phyloP scores from a whole-genome alignment of 2,329 filamentous ascomycete species.

The Penicillium sp. region DNA sequence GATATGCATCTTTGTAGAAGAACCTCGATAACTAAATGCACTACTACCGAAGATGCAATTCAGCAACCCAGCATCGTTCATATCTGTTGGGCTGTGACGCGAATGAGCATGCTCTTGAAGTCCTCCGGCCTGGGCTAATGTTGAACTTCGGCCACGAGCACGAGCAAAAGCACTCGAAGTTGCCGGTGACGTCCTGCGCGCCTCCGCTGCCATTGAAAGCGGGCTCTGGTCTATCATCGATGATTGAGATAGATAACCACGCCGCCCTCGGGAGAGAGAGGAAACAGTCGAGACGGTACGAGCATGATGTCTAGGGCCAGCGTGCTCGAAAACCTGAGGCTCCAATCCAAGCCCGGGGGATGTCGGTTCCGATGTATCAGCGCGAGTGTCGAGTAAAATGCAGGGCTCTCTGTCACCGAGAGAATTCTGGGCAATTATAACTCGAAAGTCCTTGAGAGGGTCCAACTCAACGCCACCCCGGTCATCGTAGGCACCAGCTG shows the following conservation, averaged over 20 bases:
- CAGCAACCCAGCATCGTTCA: conserved; percentile 57
- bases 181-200: conserved; percentile 38
- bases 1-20: conserved; percentile 65
- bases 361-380: conserved; percentile 30
- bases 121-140: conserved; percentile 42
- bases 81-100: conserved; percentile 47
- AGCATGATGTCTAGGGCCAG: conserved; percentile 42
- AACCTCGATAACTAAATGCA: conserved; percentile 62
- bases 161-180: conserved; percentile 47
- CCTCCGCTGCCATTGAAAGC: conserved; percentile 37
- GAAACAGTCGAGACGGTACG: conserved; percentile 44
- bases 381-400: conserved; percentile 51
- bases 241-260: conserved; percentile 40
- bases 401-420: conserved; percentile 54
- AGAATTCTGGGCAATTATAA: conserved; percentile 55
- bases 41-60: conserved; percentile 67
- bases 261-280: conserved; percentile 43
- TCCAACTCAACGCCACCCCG: conserved; percentile 53
- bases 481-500: conserved; percentile 52
- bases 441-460: conserved; percentile 49
- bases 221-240: conserved; percentile 41
- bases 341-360: conserved; percentile 43
- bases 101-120: conserved; percentile 42
- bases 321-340: conserved; percentile 36
- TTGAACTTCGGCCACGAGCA: conserved; percentile 52